Base-by-base conservation (phyloP, 306 rosid genomes). In the Cucurbita ficifolia region DNA sequence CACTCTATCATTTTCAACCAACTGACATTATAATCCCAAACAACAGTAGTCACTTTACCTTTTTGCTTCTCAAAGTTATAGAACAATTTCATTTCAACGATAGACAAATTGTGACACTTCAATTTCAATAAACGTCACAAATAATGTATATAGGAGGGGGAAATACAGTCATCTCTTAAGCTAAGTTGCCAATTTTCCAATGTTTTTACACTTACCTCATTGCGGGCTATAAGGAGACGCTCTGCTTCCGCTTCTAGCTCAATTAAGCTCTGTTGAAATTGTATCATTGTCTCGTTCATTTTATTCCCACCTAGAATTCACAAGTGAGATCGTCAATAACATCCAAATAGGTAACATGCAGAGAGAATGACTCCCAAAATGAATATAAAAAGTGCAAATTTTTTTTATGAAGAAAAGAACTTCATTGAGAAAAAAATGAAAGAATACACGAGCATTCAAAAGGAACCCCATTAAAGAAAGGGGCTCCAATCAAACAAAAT, bases 191-290 rank as follows among this genome's bases (percentile, higher is more conserved):
- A 46, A 46, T 21, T 19, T 71, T 29, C 35, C 11, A 29, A 54
- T 72, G 12, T 53, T 38, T 60, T 53, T 2, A 22, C 5, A 13
- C 14, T 45, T 82, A 92, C 90, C 90, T 88, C 88, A 42, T 82
- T 81, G 48, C 91, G 88, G 46, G 98, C 88, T 65, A 93, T 77
- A 71, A 93, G 87, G 78, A 88, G 90, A 73, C 72, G 90, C 76
- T 92, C 98, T 11, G 91, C 98, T 76, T 85, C 96, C 29, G 82
- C 56, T 82, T 92, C 98, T 49, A 90, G 63, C 74, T 87, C 92
- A 39, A 83, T 75, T 80, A 90, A 82, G 10, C 81, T 22, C 5
- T 82, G 56, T 62, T 86, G 90, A 50, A 85, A 79, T 57, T 48
- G 52, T 48, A 48, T 48, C 52, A 48, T 48, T 78, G 33, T 76